Percentiles rank a stretch among this genome's conserved stretches.
Evolutionary conservation across 345 rosid genomes (phyloP).

Genomic region (Gossypium ekmanianum): DNA sequence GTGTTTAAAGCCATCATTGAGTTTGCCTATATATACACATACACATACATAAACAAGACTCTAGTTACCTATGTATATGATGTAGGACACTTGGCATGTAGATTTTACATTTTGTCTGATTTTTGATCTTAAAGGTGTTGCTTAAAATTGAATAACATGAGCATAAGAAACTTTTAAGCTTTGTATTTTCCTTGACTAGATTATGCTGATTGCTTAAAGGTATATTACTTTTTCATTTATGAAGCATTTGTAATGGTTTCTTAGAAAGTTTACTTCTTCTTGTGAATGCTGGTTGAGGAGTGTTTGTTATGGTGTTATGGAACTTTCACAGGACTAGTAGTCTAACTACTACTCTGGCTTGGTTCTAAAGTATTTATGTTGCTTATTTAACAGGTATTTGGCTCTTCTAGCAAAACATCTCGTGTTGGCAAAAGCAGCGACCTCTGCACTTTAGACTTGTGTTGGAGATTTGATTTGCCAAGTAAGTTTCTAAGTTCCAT

Average conservation of each 20-base stretch:
- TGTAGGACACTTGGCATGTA: background rate
- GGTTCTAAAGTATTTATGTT: background rate
- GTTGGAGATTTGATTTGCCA: slow-evolving; percentile 88
- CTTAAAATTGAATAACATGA: background rate
- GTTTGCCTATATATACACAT: too few relatives aligned
- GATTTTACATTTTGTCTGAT: background rate
- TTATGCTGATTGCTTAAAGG: too few relatives aligned
- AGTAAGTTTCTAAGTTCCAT: slow-evolving; percentile 35
- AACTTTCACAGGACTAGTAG: too few relatives aligned
- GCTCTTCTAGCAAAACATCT: slow-evolving; percentile 64
- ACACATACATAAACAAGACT: too few relatives aligned
- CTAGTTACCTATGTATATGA: too few relatives aligned
- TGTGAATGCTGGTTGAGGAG: too few relatives aligned
- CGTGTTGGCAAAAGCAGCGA: slow-evolving; percentile 71
- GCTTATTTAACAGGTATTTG: slow-evolving; percentile 40
- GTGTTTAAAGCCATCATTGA: too few relatives aligned
- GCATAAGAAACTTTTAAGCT: background rate
- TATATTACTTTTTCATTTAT: too few relatives aligned
- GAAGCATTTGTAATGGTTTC: too few relatives aligned
- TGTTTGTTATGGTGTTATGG: too few relatives aligned
- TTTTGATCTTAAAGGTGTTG: background rate
- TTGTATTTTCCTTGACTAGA: background rate
- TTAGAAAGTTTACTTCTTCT: too few relatives aligned
- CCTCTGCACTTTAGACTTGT: slow-evolving; percentile 77
- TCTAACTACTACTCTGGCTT: too few relatives aligned